Evolutionary conservation across 176 grass and related monocot species (phyloP).

Genomic region (Calamus simplicifolius): DNA sequence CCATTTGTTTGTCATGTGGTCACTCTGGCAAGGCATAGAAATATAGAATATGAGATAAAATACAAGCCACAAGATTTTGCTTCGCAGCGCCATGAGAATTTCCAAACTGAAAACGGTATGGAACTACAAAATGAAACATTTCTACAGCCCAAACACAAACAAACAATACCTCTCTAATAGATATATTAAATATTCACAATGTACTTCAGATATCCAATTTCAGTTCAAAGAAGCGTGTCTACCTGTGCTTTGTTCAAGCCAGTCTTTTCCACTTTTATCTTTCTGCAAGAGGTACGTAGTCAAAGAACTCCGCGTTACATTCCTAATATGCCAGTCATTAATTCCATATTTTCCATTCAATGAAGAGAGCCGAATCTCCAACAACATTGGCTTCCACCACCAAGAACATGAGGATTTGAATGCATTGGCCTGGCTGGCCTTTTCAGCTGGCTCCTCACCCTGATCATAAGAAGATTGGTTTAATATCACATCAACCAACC

Average conservation of each 20-base stretch:
- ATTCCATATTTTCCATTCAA: conserved; percentile 93
- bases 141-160: too few species aligned
- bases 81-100: too few species aligned
- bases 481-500: background rate
- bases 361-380: conserved; percentile 71
- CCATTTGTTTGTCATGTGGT: conserved; percentile 87
- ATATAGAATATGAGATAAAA: background rate
- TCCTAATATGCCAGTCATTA: conserved; percentile 79
- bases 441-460: conserved; percentile 95
- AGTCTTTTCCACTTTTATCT: conserved; percentile 70
- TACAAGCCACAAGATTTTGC: too few species aligned
- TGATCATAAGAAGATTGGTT: conserved; percentile 11
- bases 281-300: conserved; percentile 52
- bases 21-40: conserved; percentile 39
- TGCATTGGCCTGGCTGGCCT: conserved; percentile 75
- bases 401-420: conserved; percentile 76
- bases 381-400: conserved; percentile 91
- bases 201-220: too few species aligned
- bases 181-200: too few species aligned
- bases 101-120: too few species aligned
- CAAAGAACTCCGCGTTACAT: conserved; percentile 70
- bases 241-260: conserved; percentile 85
- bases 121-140: too few species aligned
- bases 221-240: background rate
- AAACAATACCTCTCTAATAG: too few species aligned